Evolutionary conservation across 768 basidiomycete species (phyloP), one percentile per base, ranked within the genome.

Genomic region (Boletus vinaceobasis): DNA sequence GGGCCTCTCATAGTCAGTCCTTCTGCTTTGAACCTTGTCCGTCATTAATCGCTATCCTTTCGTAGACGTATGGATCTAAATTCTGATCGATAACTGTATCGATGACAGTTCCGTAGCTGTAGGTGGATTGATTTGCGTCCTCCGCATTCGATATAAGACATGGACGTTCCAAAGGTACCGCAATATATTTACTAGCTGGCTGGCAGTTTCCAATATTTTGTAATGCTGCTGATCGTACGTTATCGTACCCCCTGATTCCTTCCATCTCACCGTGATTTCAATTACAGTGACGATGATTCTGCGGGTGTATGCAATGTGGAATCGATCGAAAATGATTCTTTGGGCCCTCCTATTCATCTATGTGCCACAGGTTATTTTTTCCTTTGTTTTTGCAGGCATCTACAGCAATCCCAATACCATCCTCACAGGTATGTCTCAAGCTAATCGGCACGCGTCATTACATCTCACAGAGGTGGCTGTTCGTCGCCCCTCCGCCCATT

Each of bases 191-290:
- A 6, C 1, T 33, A 7, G 1, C 13, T 2, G 1, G 0, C 0
- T 60, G 51, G 51, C 10, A 0, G 3, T 60, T 33, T 14, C 26
- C 31, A 5, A 19, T 59, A 6, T 59, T 62, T 7, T 6, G 48
- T 17, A 23, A 35, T 33, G 45, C 15, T 21, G 37, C 50, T 19
- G 53, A 62, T 23, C 4, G 45, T 47, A 8, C 31, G 53, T 29
- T 6, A 4, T 1, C n/a, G 26, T 38, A 14, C 6, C 0, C 5
- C 15, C 5, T 2, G 7, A 26, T 33, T 36, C 27, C 1, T 6
- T 26, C 31, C 2, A 14, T 5, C 1, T 0, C 7, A 42, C 14
- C 8, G 14, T 15, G 1, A 33, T 10, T 23, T 23, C 23, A 23
- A 23, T 23, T 23, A 23, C 23, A 23, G 23, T 23, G 2, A 4